A percentile compares a stretch with the other conserved stretches of the same genome.
Evolutionary conservation across 2,329 filamentous ascomycete species (phyloP).

Genomic region (Sarocladium oryzae): DNA sequence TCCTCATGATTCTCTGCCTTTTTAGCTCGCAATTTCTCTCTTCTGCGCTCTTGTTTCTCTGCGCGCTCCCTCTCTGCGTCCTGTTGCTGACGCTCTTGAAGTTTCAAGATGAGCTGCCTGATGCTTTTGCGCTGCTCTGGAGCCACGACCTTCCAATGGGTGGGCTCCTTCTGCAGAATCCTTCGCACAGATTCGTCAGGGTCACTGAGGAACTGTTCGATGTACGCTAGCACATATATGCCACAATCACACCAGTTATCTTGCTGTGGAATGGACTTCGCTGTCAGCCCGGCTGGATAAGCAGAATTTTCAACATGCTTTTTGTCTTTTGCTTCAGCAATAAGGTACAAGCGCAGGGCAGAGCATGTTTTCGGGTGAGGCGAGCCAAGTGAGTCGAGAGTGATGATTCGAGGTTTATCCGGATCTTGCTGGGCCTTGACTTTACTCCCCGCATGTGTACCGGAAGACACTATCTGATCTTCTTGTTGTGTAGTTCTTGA

Average conservation of each 20-base stretch:
- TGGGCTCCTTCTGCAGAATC: slow-evolving; percentile 53
- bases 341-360: slow-evolving; percentile 69
- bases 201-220: slow-evolving; percentile 71
- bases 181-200: slow-evolving; percentile 64
- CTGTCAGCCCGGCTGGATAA: slow-evolving; percentile 50
- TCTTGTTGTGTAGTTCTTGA: neutral
- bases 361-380: slow-evolving; percentile 57
- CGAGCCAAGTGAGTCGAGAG: slow-evolving; percentile 75
- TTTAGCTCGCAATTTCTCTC: neutral
- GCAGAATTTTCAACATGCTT: slow-evolving; percentile 35
- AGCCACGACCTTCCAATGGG: slow-evolving; percentile 47
- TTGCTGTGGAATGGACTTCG: slow-evolving; percentile 70
- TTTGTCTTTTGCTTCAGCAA: slow-evolving; percentile 63
- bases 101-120: slow-evolving; percentile 55
- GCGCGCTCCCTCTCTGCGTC: slow-evolving; percentile 32
- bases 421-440: slow-evolving; percentile 25
- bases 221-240: slow-evolving; percentile 76
- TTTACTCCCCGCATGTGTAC: neutral
- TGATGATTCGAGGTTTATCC: slow-evolving; percentile 66
- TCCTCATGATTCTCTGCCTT: neutral
- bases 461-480: neutral
- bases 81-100: slow-evolving; percentile 53
- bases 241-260: slow-evolving; percentile 86
- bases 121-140: slow-evolving; percentile 58
- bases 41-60: slow-evolving; percentile 17